These are phyloP conservation scores for Massariosphaeria phaeospora DNA, from an alignment of 495 filamentous ascomycete genomes.

Conservation along the genomic window DNA sequence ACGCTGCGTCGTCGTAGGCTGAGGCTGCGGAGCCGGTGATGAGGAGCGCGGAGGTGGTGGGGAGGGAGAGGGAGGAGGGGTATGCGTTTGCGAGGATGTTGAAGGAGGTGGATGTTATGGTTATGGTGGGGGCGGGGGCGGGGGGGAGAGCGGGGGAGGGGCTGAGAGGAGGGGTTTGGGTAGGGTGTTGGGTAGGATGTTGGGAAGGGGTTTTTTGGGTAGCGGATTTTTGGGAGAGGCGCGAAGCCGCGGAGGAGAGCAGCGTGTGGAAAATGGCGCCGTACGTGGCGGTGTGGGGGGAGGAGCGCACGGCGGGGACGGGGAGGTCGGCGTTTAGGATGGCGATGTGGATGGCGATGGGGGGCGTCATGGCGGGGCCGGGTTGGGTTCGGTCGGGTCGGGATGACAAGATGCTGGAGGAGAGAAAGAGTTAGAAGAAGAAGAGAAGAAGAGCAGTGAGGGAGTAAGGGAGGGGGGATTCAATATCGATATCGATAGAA, in stretches of 20 bases:
- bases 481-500: no score
- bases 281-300: slow-evolving; percentile 8
- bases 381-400: no score
- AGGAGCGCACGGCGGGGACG: slow-evolving; percentile 11
- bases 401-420: no score
- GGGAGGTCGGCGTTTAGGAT: slow-evolving; percentile 25
- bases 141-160: neutral
- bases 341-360: slow-evolving; percentile 24
- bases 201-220: no score
- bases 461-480: no score
- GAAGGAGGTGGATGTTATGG: slow-evolving; percentile 14
- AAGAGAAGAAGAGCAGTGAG: no score
- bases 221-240: slow-evolving; percentile 5
- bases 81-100: slow-evolving; percentile 9
- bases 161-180: neutral
- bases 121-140: neutral
- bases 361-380: no score
- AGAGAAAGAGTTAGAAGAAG: no score
- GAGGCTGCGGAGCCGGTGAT: slow-evolving; percentile 25
- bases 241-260: slow-evolving; percentile 1
- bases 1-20: slow-evolving; percentile 14
- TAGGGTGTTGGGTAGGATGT: slow-evolving; percentile 1
- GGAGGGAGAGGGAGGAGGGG: neutral
- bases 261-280: slow-evolving; percentile 22
- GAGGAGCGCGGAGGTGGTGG: slow-evolving; percentile 9